A percentile compares a stretch with the other conserved stretches of the same genome.
Conservation (phyloP, 306 rosid species). For the Cicer bijugum region DNA sequence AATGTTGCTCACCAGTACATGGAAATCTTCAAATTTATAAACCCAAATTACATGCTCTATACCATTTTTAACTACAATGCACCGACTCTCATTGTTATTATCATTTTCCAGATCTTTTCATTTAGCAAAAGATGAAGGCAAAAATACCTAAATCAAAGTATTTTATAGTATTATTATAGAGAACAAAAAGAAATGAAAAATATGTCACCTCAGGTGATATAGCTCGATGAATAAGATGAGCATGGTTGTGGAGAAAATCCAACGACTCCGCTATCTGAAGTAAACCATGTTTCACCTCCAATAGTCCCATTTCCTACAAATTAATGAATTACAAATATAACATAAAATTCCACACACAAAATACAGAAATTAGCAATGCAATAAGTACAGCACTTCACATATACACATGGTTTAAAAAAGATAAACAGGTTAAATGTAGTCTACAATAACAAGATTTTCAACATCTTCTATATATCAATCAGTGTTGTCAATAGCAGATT, state of each 20-base stretch:
- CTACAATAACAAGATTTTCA: background rate
- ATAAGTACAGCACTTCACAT: background rate
- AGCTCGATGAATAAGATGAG: slow-evolving; percentile 86
- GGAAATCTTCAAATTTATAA: slow-evolving; percentile 18
- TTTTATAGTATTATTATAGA: background rate
- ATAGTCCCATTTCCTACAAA: slow-evolving; percentile 83
- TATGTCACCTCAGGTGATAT: slow-evolving; percentile 85
- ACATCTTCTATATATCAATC: background rate
- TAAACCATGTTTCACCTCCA: slow-evolving; percentile 98
- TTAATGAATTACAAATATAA: slow-evolving; percentile 14
- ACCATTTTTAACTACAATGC: slow-evolving; percentile 21
- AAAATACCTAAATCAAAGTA: slow-evolving; percentile 28
- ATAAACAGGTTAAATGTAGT: background rate
- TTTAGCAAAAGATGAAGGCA: background rate
- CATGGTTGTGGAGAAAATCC: slow-evolving; percentile 92
- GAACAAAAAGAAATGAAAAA: background rate
- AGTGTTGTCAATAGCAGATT: no score
- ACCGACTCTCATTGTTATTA: background rate
- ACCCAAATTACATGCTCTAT: background rate
- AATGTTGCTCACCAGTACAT: slow-evolving; percentile 17
- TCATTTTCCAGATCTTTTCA: background rate
- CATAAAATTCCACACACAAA: background rate
- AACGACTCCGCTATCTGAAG: slow-evolving; percentile 92
- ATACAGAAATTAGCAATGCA: slow-evolving; percentile 6
- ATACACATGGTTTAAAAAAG: background rate